These are phyloP conservation scores for Termitomyces sp. DNA, from an alignment of 768 basidiomycete species.

Conservation along the genomic window DNA sequence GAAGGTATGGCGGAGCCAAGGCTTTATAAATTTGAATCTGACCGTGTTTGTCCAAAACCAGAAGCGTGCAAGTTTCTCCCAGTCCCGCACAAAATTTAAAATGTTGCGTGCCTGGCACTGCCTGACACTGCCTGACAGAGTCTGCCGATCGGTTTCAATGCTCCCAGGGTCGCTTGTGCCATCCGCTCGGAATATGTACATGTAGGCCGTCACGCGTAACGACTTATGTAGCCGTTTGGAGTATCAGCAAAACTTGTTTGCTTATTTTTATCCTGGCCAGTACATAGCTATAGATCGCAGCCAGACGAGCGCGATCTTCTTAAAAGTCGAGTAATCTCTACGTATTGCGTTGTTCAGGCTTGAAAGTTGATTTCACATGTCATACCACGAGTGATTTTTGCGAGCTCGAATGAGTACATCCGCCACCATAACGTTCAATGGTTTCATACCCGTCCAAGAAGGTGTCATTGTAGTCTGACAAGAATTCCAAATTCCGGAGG, in stretches of 20 bases:
- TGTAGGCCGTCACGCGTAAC: neutral
- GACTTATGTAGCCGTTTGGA: neutral
- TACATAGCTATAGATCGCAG: neutral
- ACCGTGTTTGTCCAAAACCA: conserved; percentile 18
- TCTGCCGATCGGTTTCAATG: neutral
- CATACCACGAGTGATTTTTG: neutral
- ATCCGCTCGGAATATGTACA: neutral
- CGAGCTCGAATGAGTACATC: neutral
- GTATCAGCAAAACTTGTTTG: neutral
- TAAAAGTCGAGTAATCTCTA: neutral
- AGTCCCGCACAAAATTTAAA: conserved; percentile 11
- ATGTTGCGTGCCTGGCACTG: conserved; percentile 10
- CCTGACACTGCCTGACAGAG: conserved; percentile 14
- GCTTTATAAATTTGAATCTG: conserved; percentile 17
- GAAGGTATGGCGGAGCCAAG: conserved; percentile 11
- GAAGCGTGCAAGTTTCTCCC: conserved; percentile 19
- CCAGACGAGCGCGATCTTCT: neutral
- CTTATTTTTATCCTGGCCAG: neutral
- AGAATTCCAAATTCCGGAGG: neutral
- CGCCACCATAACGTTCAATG: neutral
- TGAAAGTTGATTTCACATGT: neutral
- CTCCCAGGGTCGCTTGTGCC: neutral
- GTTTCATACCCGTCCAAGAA: neutral
- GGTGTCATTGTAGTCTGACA: neutral
- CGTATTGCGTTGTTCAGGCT: neutral